These are phyloP conservation scores for Hibiscus tridactylites DNA, from an alignment of 345 rosid genomes.

Conservation along the genomic window DNA sequence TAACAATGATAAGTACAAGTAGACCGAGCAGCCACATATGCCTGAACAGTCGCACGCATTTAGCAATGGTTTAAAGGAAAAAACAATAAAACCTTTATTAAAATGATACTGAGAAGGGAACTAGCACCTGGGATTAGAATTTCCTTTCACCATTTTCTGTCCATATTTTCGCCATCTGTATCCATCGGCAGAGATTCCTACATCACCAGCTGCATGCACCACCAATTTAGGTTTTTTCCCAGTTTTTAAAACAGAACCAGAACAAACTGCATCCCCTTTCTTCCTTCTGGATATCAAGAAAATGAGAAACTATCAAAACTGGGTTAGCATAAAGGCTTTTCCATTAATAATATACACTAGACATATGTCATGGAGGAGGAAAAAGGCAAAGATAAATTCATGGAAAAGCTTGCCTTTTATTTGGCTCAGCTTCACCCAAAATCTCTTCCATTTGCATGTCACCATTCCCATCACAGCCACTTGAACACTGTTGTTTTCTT, in stretches of 20 bases:
- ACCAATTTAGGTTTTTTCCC: slow-evolving; percentile 72
- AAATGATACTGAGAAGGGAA: slow-evolving; percentile 5
- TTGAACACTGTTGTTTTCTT: slow-evolving; percentile 33
- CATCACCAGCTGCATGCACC: slow-evolving; percentile 85
- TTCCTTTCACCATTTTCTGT: slow-evolving; percentile 97
- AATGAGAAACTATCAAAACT: slow-evolving; percentile 12
- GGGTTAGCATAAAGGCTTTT: not conserved
- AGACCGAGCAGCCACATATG: not conserved
- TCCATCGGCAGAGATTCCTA: slow-evolving; percentile 85
- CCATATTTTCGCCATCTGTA: slow-evolving; percentile 97
- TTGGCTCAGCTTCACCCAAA: slow-evolving; percentile 43
- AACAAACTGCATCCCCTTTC: slow-evolving; percentile 33
- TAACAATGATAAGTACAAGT: not conserved
- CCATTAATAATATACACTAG: not conserved
- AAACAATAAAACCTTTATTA: not conserved
- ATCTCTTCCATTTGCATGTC: slow-evolving; percentile 36
- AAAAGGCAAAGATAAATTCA: not conserved
- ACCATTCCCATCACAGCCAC: slow-evolving; percentile 24
- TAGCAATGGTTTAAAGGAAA: not conserved
- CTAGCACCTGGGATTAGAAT: slow-evolving; percentile 71
- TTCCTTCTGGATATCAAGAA: slow-evolving; percentile 41
- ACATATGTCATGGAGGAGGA: not conserved
- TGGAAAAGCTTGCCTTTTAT: slow-evolving; percentile 48
- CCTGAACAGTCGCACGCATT: not conserved
- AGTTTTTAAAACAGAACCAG: slow-evolving; percentile 37